phyloP scores from a whole-genome alignment of 371 early-diverging fungal species.

The Syncephalastrum monosporum region DNA sequence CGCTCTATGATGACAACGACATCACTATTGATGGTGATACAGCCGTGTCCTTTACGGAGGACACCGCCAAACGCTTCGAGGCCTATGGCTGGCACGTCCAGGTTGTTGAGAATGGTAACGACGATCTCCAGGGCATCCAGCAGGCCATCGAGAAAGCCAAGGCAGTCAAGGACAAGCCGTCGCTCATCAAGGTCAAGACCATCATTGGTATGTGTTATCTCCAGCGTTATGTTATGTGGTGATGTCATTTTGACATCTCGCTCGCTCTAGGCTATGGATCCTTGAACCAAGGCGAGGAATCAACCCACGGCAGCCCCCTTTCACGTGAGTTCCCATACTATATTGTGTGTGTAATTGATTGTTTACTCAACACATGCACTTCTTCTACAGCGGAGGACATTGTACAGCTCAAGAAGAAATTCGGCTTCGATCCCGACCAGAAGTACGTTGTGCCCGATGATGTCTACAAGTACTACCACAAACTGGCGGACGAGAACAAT shows the following conservation, averaged over 20 bases:
- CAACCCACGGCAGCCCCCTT: slow-evolving; percentile 91
- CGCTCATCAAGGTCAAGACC: slow-evolving; percentile 84
- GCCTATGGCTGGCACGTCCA: slow-evolving; percentile 94
- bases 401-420: slow-evolving; percentile 79
- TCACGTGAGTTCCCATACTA: slow-evolving; percentile 46
- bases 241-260: slow-evolving; percentile 23
- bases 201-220: slow-evolving; percentile 58
- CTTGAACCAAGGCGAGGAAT: slow-evolving; percentile 82
- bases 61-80: slow-evolving; percentile 88
- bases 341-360: background rate
- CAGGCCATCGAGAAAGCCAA: slow-evolving; percentile 81
- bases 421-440: slow-evolving; percentile 81
- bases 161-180: slow-evolving; percentile 83
- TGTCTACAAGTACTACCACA: slow-evolving; percentile 65
- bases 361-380: slow-evolving; percentile 5
- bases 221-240: background rate
- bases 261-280: slow-evolving; percentile 78
- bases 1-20: slow-evolving; percentile 97
- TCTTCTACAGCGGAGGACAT: slow-evolving; percentile 74
- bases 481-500: slow-evolving; percentile 55
- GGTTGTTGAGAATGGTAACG: slow-evolving; percentile 82
- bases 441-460: slow-evolving; percentile 72
- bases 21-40: slow-evolving; percentile 96
- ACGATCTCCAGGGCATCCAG: slow-evolving; percentile 71
- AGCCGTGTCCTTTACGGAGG: slow-evolving; percentile 91